Evolutionary conservation across 23 red algal species (phyloP).

Genomic region (Rhodosorus marinus): DNA sequence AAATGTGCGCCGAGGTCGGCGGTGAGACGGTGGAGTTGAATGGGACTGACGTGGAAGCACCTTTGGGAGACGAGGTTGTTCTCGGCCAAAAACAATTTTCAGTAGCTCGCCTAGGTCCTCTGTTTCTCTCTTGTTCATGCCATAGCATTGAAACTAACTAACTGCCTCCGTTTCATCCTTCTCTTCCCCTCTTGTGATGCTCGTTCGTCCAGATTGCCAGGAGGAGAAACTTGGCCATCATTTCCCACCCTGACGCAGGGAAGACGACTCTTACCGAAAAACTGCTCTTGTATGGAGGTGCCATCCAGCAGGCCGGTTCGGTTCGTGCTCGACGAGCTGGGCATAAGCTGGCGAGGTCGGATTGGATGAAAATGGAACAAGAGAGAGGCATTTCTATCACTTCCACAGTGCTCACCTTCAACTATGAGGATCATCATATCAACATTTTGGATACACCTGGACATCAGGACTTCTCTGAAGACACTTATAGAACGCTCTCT

Average conservation of each 20-base stretch:
- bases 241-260: constrained; percentile 66
- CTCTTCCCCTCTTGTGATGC: too few relatives aligned
- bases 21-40: too few relatives aligned
- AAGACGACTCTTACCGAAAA: constrained; percentile 72
- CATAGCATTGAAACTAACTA: too few relatives aligned
- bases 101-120: too few relatives aligned
- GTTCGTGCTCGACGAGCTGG: constrained; percentile 36
- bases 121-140: too few relatives aligned
- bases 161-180: too few relatives aligned
- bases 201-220: constrained; percentile 30
- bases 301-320: constrained; percentile 60
- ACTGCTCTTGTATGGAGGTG: constrained; percentile 57
- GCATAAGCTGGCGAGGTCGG: constrained; percentile 29
- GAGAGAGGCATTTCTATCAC: constrained; percentile 68
- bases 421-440: constrained; percentile 33
- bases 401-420: constrained; percentile 70
- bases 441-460: constrained; percentile 59
- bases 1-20: too few relatives aligned
- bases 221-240: constrained; percentile 74
- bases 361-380: constrained; percentile 66
- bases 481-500: constrained; percentile 48
- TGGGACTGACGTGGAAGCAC: too few relatives aligned
- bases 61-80: too few relatives aligned
- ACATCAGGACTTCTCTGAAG: constrained; percentile 61
- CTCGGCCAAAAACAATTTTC: too few relatives aligned